Base-by-base conservation (phyloP, 2,329 filamentous ascomycete genomes). In the Trichothecium roseum region DNA sequence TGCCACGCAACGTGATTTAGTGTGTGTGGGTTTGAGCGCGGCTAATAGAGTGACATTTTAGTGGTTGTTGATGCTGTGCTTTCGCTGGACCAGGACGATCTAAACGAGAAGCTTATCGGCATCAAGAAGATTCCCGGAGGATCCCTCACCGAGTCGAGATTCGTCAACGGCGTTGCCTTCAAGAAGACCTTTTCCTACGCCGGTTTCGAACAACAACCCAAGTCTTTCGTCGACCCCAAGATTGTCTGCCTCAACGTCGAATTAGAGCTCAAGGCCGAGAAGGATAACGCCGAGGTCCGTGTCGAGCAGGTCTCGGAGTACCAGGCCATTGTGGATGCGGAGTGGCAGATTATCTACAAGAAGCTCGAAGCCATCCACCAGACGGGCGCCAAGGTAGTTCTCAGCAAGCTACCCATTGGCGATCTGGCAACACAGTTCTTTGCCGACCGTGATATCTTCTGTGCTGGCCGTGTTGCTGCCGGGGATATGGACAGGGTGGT, bases 111-210 rank as follows among this genome's bases (percentile, higher is more conserved):
- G 60, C 77, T 96, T 51, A 98, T 98, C 53, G 91, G 91, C 42
- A 78, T 96, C 59, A 98, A 98, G 74, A 96, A 95, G 69, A 88
- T 98, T 43, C 89, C 87, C 28, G 91, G 91, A 54, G 91, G 91
- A 59, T 94, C 86, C 27, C 76, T 98, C 22, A 91, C 94, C 53
- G 91, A 96, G 44, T 95, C 89, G 3, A 75, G 94, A 28, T 96
- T 96, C 62, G 83, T 98, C 55, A 91, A 96, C 59, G 91, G 91
- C 55, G 91, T 98, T 42, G 89, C 91, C 26, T 98, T 98, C 73
- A 96, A 96, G 72, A 98, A 98, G 77, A 98, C 91, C 5, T 98
- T 98, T 62, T 88, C 89, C 35, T 98, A 98, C 57, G 91, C 91
- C 49, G 91, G 91, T 55, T 98, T 98, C 64, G 91, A 98, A 66